A percentile compares a stretch with the other conserved stretches of the same genome.
Conservation (phyloP, 2,329 filamentous ascomycete genomes). For the Anthostomella pinea region DNA sequence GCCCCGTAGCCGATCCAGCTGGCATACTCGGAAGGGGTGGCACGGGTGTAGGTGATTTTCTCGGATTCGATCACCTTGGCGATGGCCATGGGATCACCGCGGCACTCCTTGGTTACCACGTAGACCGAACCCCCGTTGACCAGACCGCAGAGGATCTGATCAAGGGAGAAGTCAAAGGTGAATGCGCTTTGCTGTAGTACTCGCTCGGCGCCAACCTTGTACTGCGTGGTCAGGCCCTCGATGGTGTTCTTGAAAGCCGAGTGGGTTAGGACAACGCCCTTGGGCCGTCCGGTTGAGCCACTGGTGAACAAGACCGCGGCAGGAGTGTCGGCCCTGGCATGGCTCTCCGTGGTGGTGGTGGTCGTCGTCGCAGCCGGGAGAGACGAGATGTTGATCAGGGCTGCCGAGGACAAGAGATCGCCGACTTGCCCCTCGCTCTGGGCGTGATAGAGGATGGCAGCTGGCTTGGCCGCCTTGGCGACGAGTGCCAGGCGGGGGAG, state of each 20-base stretch:
- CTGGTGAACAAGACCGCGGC: slow-evolving; percentile 25
- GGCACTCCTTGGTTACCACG: slow-evolving; percentile 29
- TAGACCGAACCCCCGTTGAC: slow-evolving; percentile 36
- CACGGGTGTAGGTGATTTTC: no score
- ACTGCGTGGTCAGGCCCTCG: slow-evolving; percentile 18
- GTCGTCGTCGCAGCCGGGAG: background rate
- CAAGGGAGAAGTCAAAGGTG: slow-evolving; percentile 39
- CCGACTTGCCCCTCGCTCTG: slow-evolving; percentile 1
- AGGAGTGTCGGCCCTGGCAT: background rate
- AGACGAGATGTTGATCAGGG: background rate
- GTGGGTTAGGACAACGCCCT: slow-evolving; percentile 32
- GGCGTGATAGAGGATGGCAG: slow-evolving; percentile 4
- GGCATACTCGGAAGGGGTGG: slow-evolving; percentile 42
- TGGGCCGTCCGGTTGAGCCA: slow-evolving; percentile 28
- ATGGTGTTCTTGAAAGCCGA: slow-evolving; percentile 28
- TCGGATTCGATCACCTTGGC: slow-evolving; percentile 35
- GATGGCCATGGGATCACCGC: slow-evolving; percentile 34
- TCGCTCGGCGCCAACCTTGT: slow-evolving; percentile 18
- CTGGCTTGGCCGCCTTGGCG: slow-evolving; percentile 1
- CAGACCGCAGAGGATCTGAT: slow-evolving; percentile 36
- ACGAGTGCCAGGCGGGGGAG: slow-evolving; percentile 7
- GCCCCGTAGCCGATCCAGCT: slow-evolving; percentile 27
- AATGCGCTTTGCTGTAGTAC: slow-evolving; percentile 39
- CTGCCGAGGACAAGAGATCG: background rate
- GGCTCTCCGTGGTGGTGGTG: background rate